These are phyloP conservation scores for Gloeostereum incarnatum DNA, from an alignment of 768 basidiomycete species.

Conservation along the genomic window DNA sequence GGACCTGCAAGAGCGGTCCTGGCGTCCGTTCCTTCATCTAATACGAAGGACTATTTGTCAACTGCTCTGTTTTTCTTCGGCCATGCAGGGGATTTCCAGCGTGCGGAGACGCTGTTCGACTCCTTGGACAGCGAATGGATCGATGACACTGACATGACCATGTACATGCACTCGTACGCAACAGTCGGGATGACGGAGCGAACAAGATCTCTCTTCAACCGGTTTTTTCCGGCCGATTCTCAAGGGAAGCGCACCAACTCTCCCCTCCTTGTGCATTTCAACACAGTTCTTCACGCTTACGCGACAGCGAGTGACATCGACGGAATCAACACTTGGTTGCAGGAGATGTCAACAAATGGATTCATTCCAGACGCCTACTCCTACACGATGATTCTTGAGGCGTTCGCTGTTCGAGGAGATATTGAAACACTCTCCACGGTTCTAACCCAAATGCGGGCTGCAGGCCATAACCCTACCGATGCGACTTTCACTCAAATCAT, in stretches of 20 bases:
- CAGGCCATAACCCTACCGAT: slow-evolving; percentile 33
- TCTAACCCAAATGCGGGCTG: slow-evolving; percentile 52
- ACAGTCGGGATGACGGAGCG: slow-evolving; percentile 27
- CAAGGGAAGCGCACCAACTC: slow-evolving; percentile 19
- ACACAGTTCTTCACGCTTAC: slow-evolving; percentile 46
- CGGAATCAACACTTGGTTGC: slow-evolving; percentile 47
- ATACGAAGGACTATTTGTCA: slow-evolving; percentile 18
- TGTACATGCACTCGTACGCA: slow-evolving; percentile 50
- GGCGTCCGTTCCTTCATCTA: slow-evolving; percentile 15
- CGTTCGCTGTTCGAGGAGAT: slow-evolving; percentile 46
- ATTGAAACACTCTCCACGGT: slow-evolving; percentile 37
- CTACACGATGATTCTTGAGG: slow-evolving; percentile 52
- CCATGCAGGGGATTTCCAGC: slow-evolving; percentile 36
- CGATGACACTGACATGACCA: slow-evolving; percentile 21
- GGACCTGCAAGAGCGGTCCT: slow-evolving; percentile 36
- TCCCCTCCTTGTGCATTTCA: slow-evolving; percentile 44
- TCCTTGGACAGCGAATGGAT: slow-evolving; percentile 21
- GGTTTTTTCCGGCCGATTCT: slow-evolving; percentile 36
- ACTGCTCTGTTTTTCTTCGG: slow-evolving; percentile 46
- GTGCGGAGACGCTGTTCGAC: slow-evolving; percentile 34
- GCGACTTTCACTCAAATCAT: slow-evolving; percentile 62
- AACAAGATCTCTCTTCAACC: slow-evolving; percentile 41
- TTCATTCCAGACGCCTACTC: slow-evolving; percentile 44
- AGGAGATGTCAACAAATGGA: slow-evolving; percentile 36
- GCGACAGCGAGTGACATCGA: slow-evolving; percentile 33